Evolutionary conservation across 1,284 basidiomycete genomes (phyloP).

Genomic region (Meira miltonrushii): DNA sequence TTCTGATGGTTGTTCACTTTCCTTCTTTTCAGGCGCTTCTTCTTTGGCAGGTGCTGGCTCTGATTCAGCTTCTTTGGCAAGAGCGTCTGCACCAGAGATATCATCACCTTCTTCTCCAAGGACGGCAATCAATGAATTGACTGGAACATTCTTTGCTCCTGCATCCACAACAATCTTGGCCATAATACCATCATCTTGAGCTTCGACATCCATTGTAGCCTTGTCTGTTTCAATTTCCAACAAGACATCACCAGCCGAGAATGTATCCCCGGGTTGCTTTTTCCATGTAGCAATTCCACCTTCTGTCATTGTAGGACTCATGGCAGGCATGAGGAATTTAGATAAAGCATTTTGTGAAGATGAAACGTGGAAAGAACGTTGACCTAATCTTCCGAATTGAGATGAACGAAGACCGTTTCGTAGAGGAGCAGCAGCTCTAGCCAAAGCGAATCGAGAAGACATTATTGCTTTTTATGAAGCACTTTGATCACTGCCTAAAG

Average conservation of each 20-base stretch:
- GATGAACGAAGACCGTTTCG: too few relatives aligned
- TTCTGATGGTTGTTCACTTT: constrained; percentile 53
- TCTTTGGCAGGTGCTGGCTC: constrained; percentile 11
- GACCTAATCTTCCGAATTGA: too few relatives aligned
- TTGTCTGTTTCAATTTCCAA: constrained; percentile 50
- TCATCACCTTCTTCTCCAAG: constrained; percentile 91
- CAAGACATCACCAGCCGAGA: constrained; percentile 51
- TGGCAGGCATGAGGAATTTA: constrained; percentile 49
- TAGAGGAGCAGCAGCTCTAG: too few relatives aligned
- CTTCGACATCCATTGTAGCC: constrained; percentile 55
- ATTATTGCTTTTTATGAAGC: not conserved
- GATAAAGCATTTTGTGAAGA: constrained; percentile 25
- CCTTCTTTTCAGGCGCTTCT: constrained; percentile 55
- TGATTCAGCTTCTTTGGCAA: constrained; percentile 61
- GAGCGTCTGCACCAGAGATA: constrained; percentile 69
- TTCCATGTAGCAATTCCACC: constrained; percentile 50
- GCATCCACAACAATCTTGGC: constrained; percentile 58
- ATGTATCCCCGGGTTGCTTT: constrained; percentile 53
- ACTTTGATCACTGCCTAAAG: too few relatives aligned
- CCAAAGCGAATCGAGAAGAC: too few relatives aligned
- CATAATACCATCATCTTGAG: constrained; percentile 55
- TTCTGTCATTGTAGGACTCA: constrained; percentile 51
- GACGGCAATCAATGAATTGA: constrained; percentile 83
- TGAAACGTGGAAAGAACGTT: constrained; percentile 16
- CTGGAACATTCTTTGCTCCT: constrained; percentile 77